These are phyloP conservation scores for Prunus kanzakura DNA, from an alignment of 306 rosid genomes.

Conservation along the genomic window DNA sequence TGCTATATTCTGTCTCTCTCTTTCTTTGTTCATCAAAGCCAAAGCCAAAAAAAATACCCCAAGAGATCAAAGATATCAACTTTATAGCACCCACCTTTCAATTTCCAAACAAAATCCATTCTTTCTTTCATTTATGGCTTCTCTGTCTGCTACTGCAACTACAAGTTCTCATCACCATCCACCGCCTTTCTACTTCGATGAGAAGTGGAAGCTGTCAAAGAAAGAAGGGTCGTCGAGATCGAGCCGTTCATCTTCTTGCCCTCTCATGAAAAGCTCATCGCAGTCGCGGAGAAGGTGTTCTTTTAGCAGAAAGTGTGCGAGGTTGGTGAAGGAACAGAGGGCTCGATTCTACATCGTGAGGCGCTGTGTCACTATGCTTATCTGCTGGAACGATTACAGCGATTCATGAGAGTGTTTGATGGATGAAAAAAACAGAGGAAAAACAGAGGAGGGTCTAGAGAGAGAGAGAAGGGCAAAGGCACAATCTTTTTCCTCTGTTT, in stretches of 20 bases:
- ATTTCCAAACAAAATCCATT: not conserved
- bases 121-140: constrained; percentile 21
- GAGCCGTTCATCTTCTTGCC: constrained; percentile 46
- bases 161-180: constrained; percentile 8
- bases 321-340: constrained; percentile 78
- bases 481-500: not conserved
- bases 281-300: constrained; percentile 50
- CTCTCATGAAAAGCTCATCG: constrained; percentile 52
- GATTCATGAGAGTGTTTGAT: constrained; percentile 36
- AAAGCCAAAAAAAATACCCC: not conserved
- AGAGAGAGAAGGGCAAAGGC: not conserved
- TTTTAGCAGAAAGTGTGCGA: constrained; percentile 73
- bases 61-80: not conserved
- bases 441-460: not conserved
- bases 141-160: not conserved
- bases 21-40: not conserved
- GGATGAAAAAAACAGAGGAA: not conserved
- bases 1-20: not conserved
- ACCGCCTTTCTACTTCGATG: constrained; percentile 64
- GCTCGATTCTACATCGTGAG: constrained; percentile 92
- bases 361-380: constrained; percentile 82
- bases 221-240: constrained; percentile 54
- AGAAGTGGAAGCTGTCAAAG: constrained; percentile 85
- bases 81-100: not conserved
- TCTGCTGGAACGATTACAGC: constrained; percentile 83